Base-by-base conservation (phyloP, 441 rosid genomes). In the Pelargonium hybrid region DNA sequence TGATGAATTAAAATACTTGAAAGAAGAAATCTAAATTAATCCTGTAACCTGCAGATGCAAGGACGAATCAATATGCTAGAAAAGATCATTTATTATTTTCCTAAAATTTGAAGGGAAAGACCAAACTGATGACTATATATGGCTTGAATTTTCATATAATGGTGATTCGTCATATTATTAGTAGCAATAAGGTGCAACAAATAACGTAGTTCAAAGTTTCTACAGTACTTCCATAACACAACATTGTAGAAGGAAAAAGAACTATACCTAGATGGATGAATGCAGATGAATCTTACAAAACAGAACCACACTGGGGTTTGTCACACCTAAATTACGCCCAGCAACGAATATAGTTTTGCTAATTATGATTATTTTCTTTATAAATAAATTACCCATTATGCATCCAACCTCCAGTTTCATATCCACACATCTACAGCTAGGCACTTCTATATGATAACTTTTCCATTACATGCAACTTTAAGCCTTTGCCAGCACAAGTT, bases 21-120 rank as follows among this genome's bases (percentile, higher is more conserved):
- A 72, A 15, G 71, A 72, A 31, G 56, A 68, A 67, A 67, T 64
- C 75, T 71, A 48, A 17, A 66, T 56, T 7, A 50, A 11, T 37
- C 50, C 56, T 26, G 57, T 5, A 34, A 9, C 18, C 47, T 72
- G 56, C 39, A 47, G 59, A 29, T 68, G 47, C n/a, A 47, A 68
- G 2, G 59, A 52, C 15, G 9, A 50, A 50, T 13, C 17, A 50
- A 15, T 20, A 50, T 50, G 17, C 57, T 4, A 2, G 20, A n/a
- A 14, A 50, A 50, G 20, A 50, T 14, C 20, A n/a, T 17, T 50
- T n/a, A 5, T 14, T 48, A 15, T 48, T 14, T n/a, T 50, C 57
- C 20, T 50, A 50, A 50, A n/a, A 4, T 13, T 14, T 50, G 57
- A 50, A 13, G 20, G 20, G 57, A 11, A 50, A 17, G 1, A n/a